Conservation (phyloP, 2,329 filamentous ascomycete species). For the Aspergillus neotritici region DNA sequence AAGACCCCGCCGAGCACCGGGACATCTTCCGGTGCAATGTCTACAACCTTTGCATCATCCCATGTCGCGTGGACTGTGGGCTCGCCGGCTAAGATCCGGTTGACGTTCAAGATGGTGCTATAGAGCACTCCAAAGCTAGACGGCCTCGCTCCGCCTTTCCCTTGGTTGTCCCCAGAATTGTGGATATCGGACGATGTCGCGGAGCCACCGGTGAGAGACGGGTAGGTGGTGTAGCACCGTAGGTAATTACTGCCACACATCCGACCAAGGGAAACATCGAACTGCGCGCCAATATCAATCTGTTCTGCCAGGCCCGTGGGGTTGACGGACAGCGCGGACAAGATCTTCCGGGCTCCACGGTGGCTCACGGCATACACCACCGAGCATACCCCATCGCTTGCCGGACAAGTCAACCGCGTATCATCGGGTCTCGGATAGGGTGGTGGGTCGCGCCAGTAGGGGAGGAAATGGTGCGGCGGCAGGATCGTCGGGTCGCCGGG, state of each 20-base stretch:
- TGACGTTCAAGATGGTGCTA: constrained; percentile 19
- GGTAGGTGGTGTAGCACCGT: constrained; percentile 16
- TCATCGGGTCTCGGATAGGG: constrained; percentile 8
- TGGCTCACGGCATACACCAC: constrained; percentile 18
- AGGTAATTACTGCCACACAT: constrained; percentile 19
- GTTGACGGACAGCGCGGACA: constrained; percentile 17
- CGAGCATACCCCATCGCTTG: constrained; percentile 15
- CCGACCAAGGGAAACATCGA: constrained; percentile 18
- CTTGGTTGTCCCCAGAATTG: constrained; percentile 2
- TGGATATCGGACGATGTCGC: constrained; percentile 17
- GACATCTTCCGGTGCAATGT: neutral
- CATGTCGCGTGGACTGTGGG: constrained; percentile 12
- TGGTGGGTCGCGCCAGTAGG: constrained; percentile 17
- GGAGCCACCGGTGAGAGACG: constrained; percentile 12
- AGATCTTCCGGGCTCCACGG: constrained; percentile 15
- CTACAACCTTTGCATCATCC: constrained; percentile 12
- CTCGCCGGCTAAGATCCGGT: constrained; percentile 11
- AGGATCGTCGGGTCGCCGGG: constrained; percentile 14
- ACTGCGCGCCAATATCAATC: constrained; percentile 19
- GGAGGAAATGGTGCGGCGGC: constrained; percentile 15
- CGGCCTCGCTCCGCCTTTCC: neutral
- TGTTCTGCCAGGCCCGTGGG: constrained; percentile 14
- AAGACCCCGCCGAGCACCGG: constrained; percentile 3
- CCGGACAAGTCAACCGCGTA: constrained; percentile 12
- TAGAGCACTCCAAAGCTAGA: constrained; percentile 15